Percentiles rank a stretch among this genome's conserved stretches.
These are phyloP conservation scores for Phytophthora tubulina DNA, from an alignment of 352 stramenopile genomes.

Conservation along the genomic window DNA sequence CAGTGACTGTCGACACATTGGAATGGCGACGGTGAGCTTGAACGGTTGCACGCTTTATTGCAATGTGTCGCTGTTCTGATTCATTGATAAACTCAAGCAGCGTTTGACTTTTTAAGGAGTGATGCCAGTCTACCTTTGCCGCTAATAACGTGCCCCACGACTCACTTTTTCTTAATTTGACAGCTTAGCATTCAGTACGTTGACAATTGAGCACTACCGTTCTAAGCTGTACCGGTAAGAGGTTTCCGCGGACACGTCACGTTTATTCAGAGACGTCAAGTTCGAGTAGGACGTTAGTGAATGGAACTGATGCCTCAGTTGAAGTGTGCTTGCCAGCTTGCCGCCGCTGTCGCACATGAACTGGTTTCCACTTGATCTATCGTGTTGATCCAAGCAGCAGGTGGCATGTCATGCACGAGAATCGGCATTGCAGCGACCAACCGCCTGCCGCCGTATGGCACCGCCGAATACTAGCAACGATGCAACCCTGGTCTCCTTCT, in stretches of 20 bases:
- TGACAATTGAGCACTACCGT: no score
- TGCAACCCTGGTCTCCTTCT: neutral
- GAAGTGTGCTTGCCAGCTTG: neutral
- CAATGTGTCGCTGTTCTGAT: no score
- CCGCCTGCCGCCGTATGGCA: neutral
- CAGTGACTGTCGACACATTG: conserved; percentile 11
- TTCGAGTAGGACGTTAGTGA: no score
- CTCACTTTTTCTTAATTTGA: no score
- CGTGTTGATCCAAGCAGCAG: neutral
- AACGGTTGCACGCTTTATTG: neutral
- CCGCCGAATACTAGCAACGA: neutral
- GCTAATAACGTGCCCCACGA: no score
- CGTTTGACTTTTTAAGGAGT: no score
- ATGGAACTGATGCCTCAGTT: neutral
- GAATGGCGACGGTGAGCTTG: conserved; percentile 16
- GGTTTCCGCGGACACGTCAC: no score
- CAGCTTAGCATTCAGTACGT: no score
- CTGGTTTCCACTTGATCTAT: conserved; percentile 2
- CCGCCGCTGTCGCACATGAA: neutral
- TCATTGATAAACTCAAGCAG: no score
- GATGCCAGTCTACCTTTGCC: no score
- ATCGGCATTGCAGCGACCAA: neutral
- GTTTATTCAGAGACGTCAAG: no score
- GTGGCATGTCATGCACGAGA: neutral
- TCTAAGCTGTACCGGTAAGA: no score